Evolutionary conservation across 2,329 filamentous ascomycete species (phyloP), one percentile per base, ranked within the genome.

Genomic region (Cladosporium austrohemisphaericum): DNA sequence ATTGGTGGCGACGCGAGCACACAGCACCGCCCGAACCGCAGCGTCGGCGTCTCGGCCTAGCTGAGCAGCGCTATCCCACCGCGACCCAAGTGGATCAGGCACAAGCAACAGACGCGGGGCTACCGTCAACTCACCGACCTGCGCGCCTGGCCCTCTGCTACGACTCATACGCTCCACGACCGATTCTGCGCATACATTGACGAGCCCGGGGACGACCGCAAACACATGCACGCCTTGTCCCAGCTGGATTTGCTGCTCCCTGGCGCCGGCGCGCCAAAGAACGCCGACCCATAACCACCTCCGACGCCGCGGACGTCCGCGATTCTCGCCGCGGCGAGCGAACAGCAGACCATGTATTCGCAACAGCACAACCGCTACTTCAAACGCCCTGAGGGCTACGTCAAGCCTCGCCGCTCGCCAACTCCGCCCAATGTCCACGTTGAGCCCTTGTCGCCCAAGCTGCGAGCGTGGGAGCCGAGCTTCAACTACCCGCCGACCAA

Each of bases 401-500:
- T 47, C 14, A 51, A 41, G 18, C 55, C 55, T 37, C 52, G 55
- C 16, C 56, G 66, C 40, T 63, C 64, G 6, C 59, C 64, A 7
- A 61, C 66, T 22, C 66, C 66, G 13, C 64, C 65, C 28, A 57
- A 57, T 32, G 51, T 56, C 19, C 64, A 59, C 47, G 49, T 66
- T 41, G 66, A 69, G 46, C 65, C 66, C 23, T 55, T 68, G 16
- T 68, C 67, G 33, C 65, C 64, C 46, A 59, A 52, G 53, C 57
- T 57, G 5, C 52, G 49, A 20, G 59, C 63, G 7, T 44, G 64
- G 40, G 65, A 67, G 49, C 64, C 65, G 29, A 57, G 55, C 49
- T 66, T 58, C 59, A 62, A 65, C 56, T 66, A 67, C 53, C 60
- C 64, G 26, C 57, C 63, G 19, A 50, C 63, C 47, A 59, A 57